phyloP scores from a whole-genome alignment of 331 rosid genomes.

The Rhamnella rubrinervis region DNA sequence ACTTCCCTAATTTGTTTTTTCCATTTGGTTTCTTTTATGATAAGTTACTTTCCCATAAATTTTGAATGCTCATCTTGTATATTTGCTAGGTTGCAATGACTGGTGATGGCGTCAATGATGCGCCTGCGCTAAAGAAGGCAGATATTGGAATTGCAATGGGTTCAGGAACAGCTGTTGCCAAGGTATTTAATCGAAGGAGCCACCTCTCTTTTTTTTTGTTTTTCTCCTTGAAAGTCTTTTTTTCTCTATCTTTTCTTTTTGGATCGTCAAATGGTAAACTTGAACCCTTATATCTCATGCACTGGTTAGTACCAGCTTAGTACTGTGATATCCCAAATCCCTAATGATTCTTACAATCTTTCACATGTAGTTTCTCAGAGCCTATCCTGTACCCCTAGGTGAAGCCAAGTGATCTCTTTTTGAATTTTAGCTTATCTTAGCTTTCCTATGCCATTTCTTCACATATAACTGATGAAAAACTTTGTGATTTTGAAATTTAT shows the following conservation, averaged over 20 bases:
- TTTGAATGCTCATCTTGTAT: constrained; percentile 15
- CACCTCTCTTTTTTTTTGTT: background rate
- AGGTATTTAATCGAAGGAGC: constrained; percentile 41
- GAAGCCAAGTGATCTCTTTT: constrained; percentile 11
- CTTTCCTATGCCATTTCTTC: background rate
- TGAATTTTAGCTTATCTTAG: background rate
- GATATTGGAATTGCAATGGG: constrained; percentile 99
- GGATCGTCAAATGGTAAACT: too few relatives aligned
- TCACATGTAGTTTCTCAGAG: constrained; percentile 1
- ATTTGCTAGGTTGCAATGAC: constrained; percentile 93
- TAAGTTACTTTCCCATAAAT: constrained; percentile 1
- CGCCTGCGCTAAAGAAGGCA: constrained; percentile 96
- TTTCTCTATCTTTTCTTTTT: too few relatives aligned
- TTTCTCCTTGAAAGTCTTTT: too few relatives aligned
- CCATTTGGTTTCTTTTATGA: background rate
- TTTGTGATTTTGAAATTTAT: too few relatives aligned
- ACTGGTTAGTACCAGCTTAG: background rate
- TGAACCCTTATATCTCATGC: background rate
- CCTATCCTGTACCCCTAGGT: background rate
- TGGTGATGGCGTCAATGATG: constrained; percentile 99
- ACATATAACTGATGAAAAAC: background rate
- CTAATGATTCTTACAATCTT: background rate
- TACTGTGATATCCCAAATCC: background rate
- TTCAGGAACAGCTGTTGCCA: constrained; percentile 98
- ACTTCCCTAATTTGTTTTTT: background rate